Evolutionary conservation across 192 early-diverging fungal genomes (phyloP), one percentile per base, ranked within the genome.

Genomic region (Pecoramyces ruminantium): DNA sequence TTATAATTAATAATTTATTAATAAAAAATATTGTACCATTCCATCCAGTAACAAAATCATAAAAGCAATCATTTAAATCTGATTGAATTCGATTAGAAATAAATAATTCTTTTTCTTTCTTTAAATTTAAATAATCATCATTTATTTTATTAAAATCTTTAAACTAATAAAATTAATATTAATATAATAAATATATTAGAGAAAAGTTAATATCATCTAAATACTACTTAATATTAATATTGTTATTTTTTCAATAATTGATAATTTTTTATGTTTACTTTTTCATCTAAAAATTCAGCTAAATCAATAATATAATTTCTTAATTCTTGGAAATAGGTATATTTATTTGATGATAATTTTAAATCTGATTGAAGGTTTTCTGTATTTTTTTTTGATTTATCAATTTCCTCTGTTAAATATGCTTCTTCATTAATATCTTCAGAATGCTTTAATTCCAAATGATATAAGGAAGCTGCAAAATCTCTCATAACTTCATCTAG

Each of bases 281-380:
- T 87, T 17, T 77, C 81, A 29, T 87, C 87, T 39, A 87, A 78
- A 77, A 87, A 87, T 29, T 86, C 85, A 6, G 83, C 81, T 29
- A 87, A 78, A 78, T 87, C 82, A 29, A 78, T 79, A 28, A 86
- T 77, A 81, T 80, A 87, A 25, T 40, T 78, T 13, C 67, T 25
- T 18, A 87, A 77, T 2, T 86, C 84, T 78, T 87, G 84, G 78
- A 82, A 87, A 77, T 83, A 87, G 29, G 82, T 80, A 80, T 86
- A 84, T 18, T 84, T 79, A 5, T 78, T 77, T 12, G 83, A 79
- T 25, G 83, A 42, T 18, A 16, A 18, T 25, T 79, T 29, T 13
- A 82, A n/a, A 38, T 83, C 83, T 5, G 15, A 25, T 25, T 85
- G 78, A 14, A 86, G 42, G 15, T 79, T 81, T 28, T 39, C 80